phyloP scores from a whole-genome alignment of 176 grass and related monocot genomes.

The Microstegium vimineum region DNA sequence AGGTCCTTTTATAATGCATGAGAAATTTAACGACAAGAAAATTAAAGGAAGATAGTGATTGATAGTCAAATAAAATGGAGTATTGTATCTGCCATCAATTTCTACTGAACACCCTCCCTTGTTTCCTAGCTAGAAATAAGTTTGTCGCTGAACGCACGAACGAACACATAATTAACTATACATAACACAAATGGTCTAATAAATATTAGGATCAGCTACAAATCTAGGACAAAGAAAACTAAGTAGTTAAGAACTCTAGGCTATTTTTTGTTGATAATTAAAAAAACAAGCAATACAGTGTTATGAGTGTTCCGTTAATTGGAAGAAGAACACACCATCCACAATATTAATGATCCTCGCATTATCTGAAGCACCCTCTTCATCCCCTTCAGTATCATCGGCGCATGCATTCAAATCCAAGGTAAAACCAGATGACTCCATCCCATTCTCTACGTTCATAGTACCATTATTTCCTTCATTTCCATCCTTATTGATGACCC shows the following conservation, averaged over 20 bases:
- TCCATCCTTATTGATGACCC: conserved; percentile 10
- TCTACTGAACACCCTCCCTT: background rate
- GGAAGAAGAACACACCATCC: conserved; percentile 65
- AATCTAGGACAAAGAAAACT: background rate
- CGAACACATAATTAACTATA: background rate
- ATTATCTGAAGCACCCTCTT: conserved; percentile 15
- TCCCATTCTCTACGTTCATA: conserved; percentile 12
- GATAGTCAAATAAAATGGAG: background rate
- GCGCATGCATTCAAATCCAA: conserved; percentile 76
- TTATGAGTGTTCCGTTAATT: conserved; percentile 34
- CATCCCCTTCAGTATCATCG: conserved; percentile 18
- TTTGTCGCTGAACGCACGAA: background rate
- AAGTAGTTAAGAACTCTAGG: background rate
- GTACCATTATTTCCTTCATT: background rate
- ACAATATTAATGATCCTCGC: conserved; percentile 38
- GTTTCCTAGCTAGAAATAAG: background rate
- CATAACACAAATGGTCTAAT: background rate
- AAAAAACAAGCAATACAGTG: conserved; percentile 14
- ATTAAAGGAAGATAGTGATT: background rate
- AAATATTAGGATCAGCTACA: background rate
- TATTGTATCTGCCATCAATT: background rate
- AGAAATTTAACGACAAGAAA: background rate
- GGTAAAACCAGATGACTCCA: conserved; percentile 24
- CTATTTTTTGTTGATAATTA: conserved; percentile 4
- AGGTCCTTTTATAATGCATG: background rate